A percentile compares a stretch with the other conserved stretches of the same genome.
Evolutionary conservation across 495 filamentous ascomycete genomes (phyloP).

Genomic region (Aspergillus baeticus): DNA sequence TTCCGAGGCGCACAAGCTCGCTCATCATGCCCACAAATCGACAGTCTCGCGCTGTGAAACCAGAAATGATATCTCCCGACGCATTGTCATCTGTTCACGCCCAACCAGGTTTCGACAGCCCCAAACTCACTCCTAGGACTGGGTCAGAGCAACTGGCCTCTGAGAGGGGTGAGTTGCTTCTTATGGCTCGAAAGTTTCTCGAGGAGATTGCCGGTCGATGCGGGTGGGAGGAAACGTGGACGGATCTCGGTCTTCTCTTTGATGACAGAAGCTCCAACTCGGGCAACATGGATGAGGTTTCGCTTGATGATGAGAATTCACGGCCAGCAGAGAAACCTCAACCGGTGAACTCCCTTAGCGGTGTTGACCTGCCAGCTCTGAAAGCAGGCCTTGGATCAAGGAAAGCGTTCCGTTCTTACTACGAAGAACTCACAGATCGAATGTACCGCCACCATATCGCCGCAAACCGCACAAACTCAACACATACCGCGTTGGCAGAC

Average conservation of each 20-base stretch:
- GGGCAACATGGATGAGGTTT: constrained; percentile 42
- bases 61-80: constrained; percentile 32
- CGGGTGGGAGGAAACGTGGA: constrained; percentile 80
- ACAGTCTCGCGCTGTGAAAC: constrained; percentile 29
- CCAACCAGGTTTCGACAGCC: constrained; percentile 28
- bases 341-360: constrained; percentile 41
- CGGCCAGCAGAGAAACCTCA: constrained; percentile 26
- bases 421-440: constrained; percentile 69
- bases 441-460: constrained; percentile 72
- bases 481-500: constrained; percentile 76
- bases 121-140: constrained; percentile 46
- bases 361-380: constrained; percentile 31
- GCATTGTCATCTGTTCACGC: constrained; percentile 19
- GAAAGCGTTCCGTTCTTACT: constrained; percentile 54
- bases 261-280: constrained; percentile 56
- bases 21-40: constrained; percentile 27
- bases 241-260: constrained; percentile 52
- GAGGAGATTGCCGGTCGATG: constrained; percentile 69
- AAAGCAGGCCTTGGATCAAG: constrained; percentile 31
- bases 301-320: constrained; percentile 32
- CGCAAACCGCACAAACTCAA: constrained; percentile 72
- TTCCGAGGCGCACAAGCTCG: constrained; percentile 47
- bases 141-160: constrained; percentile 84
- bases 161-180: constrained; percentile 72
- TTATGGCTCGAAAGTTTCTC: constrained; percentile 76